phyloP scores from a whole-genome alignment of 225 moss, liverwort and hornwort species.

The Pseudisothecium myosuroides region DNA sequence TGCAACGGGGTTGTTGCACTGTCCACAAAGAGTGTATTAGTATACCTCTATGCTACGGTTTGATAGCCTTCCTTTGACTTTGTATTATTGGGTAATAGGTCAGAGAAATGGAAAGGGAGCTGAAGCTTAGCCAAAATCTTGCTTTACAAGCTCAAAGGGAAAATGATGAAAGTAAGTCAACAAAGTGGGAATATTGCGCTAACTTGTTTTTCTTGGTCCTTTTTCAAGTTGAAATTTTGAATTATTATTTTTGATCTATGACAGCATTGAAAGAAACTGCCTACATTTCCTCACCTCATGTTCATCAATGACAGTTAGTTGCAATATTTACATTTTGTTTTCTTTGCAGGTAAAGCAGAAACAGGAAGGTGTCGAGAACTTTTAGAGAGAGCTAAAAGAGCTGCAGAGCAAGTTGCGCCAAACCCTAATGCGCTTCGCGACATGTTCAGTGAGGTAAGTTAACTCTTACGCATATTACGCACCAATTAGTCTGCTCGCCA shows the following conservation, averaged over 20 bases:
- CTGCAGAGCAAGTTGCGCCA: constrained; percentile 51
- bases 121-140: constrained; percentile 9
- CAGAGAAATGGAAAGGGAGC: constrained; percentile 57
- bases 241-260: neutral
- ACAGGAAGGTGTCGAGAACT: constrained; percentile 16
- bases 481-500: neutral
- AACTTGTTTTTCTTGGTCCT: neutral
- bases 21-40: neutral
- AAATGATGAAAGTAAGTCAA: constrained; percentile 26
- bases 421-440: constrained; percentile 42
- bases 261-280: neutral
- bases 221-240: neutral
- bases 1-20: neutral
- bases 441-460: constrained; percentile 47
- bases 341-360: constrained; percentile 25
- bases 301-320: neutral
- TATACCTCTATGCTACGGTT: neutral
- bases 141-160: constrained; percentile 24
- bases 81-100: constrained; percentile 23
- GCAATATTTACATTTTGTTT: neutral
- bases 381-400: constrained; percentile 19
- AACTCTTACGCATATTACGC: neutral
- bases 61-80: neutral
- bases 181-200: neutral
- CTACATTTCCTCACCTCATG: neutral